These are phyloP conservation scores for Fagopyrum homotropicum DNA, from an alignment of 148 eudicot species.

Conservation along the genomic window DNA sequence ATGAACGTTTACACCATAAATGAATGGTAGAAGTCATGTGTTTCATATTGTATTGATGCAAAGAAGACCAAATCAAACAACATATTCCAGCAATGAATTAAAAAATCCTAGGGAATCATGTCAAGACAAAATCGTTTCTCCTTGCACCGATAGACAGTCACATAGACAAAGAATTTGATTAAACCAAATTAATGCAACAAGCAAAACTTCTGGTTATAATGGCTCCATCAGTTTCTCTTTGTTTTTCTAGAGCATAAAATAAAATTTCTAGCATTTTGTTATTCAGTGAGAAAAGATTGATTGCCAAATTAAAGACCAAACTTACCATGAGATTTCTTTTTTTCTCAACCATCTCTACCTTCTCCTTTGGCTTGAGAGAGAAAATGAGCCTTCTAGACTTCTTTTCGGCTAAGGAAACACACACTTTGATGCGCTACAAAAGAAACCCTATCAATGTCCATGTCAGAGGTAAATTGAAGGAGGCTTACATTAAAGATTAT, in stretches of 20 bases:
- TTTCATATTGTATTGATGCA: not conserved
- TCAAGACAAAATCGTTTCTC: not conserved
- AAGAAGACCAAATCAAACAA: not conserved
- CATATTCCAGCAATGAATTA: not conserved
- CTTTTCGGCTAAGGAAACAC: slow-evolving; percentile 62
- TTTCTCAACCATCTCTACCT: slow-evolving; percentile 61
- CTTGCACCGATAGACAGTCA: not conserved
- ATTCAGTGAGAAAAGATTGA: not conserved
- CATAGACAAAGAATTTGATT: not conserved
- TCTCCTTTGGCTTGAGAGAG: slow-evolving; percentile 70
- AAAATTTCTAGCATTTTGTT: not conserved
- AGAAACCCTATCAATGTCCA: slow-evolving; percentile 5
- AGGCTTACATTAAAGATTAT: slow-evolving; percentile 5
- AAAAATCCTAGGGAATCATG: not conserved
- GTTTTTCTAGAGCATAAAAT: not conserved
- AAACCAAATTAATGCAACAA: not conserved
- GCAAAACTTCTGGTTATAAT: not conserved
- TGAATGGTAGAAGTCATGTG: not conserved
- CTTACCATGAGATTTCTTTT: slow-evolving; percentile 82
- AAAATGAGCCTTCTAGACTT: slow-evolving; percentile 68
- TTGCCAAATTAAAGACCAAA: slow-evolving; percentile 13
- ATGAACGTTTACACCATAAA: not conserved
- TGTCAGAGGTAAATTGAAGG: not conserved
- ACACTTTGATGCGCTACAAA: slow-evolving; percentile 64
- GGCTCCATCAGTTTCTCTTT: not conserved